Conservation (phyloP, 2,329 filamentous ascomycete genomes). For the Tolypocladium capitatum region DNA sequence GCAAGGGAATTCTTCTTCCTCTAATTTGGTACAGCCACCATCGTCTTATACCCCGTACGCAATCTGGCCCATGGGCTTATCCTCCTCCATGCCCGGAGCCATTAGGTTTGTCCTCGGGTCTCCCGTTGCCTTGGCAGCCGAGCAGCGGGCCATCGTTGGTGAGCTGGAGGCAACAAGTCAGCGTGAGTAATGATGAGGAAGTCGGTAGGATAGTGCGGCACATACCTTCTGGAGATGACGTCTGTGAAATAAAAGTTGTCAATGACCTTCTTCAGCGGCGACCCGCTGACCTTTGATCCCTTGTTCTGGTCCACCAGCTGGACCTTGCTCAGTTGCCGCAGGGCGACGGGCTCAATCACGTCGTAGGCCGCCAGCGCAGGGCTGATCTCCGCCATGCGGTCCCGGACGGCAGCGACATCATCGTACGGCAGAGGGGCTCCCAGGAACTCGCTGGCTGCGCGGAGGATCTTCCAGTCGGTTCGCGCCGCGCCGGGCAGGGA, state of each 20-base stretch:
- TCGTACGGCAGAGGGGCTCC: slow-evolving; percentile 82
- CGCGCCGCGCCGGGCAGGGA: slow-evolving; percentile 78
- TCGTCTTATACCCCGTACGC: slow-evolving; percentile 39
- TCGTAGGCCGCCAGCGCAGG: slow-evolving; percentile 84
- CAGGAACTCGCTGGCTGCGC: slow-evolving; percentile 83
- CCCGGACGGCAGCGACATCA: slow-evolving; percentile 74
- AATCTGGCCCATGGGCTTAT: slow-evolving; percentile 47
- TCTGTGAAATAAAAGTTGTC: slow-evolving; percentile 99
- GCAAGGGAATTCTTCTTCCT: slow-evolving; percentile 19
- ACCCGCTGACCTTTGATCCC: slow-evolving; percentile 59
- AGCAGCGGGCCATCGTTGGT: slow-evolving; percentile 96
- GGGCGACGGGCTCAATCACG: slow-evolving; percentile 67
- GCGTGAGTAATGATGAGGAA: slow-evolving; percentile 1
- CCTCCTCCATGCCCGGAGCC: slow-evolving; percentile 55
- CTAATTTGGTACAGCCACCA: slow-evolving; percentile 21
- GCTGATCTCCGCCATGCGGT: slow-evolving; percentile 91
- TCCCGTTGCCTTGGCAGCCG: slow-evolving; percentile 74
- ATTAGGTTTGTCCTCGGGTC: slow-evolving; percentile 70
- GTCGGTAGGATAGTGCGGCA: slow-evolving; percentile 10
- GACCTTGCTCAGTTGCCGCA: slow-evolving; percentile 71
- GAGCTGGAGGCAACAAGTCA: slow-evolving; percentile 45
- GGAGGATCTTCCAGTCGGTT: slow-evolving; percentile 98
- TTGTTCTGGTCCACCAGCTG: slow-evolving; percentile 96
- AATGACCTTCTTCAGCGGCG: slow-evolving; percentile 70
- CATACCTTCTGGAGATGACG: slow-evolving; percentile 86